Evolutionary conservation across 2,329 filamentous ascomycete species (phyloP), one percentile per base, ranked within the genome.

Genomic region (Colletotrichum sansevieriae): DNA sequence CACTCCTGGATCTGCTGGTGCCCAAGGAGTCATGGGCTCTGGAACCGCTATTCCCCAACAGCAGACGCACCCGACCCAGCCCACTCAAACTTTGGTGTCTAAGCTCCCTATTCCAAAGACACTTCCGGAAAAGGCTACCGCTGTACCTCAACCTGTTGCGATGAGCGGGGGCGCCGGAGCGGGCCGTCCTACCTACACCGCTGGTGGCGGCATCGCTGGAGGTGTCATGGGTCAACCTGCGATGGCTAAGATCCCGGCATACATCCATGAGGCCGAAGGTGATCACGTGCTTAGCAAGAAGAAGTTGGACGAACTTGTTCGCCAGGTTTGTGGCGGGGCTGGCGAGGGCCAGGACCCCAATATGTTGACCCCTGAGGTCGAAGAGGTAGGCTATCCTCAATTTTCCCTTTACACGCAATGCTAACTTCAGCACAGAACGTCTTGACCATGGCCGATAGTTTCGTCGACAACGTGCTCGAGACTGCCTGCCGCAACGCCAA

Each of bases 221-320:
- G 94, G 94, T 61, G 91, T 96, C 57, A 92, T 98, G 87, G 91
- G 91, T 59, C 94, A 97, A 75, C 95, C 96, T 0, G 93, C 93
- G 2, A 87, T 98, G 70, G 84, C 90, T 63, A 95, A 94, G 76
- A 89, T 93, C 51, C 93, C 94, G 0, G 89, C 90, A 0, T 97
- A 93, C 78, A 92, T 93, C 65, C 90, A 98, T 67, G 95, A 98
- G 77, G 93, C 93, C 35, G 95, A 97, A 76, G 94, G 94, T 29
- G 94, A 98, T 75, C 91, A 95, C 49, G 92, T 99, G 1, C 84
- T 99, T n/a, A 97, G 92, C 82, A 98, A 98, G 88, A 97, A 97
- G 83, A 98, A 97, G 82, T 86, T 99, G 46, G 95, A 99, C 76
- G 95, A 98, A 78, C 86, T 99, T 43, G 95, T 98, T 9, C 90